phyloP scores from a whole-genome alignment of 2,329 filamentous ascomycete species.

The Trichoderma endophyticum region DNA sequence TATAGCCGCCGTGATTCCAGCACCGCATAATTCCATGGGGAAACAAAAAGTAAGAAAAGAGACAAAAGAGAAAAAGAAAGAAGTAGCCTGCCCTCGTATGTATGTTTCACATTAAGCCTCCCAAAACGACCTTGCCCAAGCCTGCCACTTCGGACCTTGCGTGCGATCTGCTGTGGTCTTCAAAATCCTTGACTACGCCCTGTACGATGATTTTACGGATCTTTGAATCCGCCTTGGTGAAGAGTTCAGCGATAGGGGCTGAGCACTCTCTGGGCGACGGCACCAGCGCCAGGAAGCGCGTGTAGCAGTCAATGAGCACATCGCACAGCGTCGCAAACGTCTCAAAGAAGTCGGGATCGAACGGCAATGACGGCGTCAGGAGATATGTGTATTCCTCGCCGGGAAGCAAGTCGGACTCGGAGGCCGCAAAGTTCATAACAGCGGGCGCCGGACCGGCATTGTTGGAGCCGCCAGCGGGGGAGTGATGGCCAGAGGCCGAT shows the following conservation, averaged over 20 bases:
- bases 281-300: constrained; percentile 70
- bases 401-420: constrained; percentile 64
- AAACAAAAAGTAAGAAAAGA: not conserved
- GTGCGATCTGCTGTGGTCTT: constrained; percentile 74
- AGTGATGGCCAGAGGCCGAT: not conserved
- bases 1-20: not conserved
- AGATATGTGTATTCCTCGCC: constrained; percentile 87
- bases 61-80: not conserved
- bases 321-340: constrained; percentile 96
- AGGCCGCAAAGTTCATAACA: constrained; percentile 57
- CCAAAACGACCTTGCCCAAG: constrained; percentile 83
- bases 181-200: constrained; percentile 86
- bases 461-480: not conserved
- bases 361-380: constrained; percentile 86
- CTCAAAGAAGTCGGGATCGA: constrained; percentile 95
- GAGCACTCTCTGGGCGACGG: constrained; percentile 71
- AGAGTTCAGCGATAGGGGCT: constrained; percentile 72
- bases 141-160: constrained; percentile 79
- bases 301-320: constrained; percentile 89
- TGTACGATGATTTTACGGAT: constrained; percentile 87
- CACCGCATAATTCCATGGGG: not conserved
- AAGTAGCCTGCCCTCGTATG: not conserved
- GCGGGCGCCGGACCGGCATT: constrained; percentile 33
- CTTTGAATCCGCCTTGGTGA: constrained; percentile 81
- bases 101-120: constrained; percentile 70